Base-by-base conservation (phyloP, 768 basidiomycete genomes). In the Coprinopsis sp. region DNA sequence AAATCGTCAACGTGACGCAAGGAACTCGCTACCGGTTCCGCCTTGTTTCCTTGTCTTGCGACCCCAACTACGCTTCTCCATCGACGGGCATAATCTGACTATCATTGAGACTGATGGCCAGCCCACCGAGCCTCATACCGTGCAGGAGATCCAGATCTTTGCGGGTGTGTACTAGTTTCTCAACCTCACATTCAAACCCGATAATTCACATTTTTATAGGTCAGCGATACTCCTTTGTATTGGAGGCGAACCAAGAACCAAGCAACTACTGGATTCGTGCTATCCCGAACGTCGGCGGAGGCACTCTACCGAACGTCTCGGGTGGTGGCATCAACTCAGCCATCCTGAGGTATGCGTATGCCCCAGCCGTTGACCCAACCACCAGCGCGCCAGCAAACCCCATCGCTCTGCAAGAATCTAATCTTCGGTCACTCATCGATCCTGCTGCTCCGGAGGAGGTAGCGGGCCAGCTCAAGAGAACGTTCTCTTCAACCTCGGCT, bases 11-110 rank as follows among this genome's bases (percentile, higher is more conserved):
- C 27, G 76, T 82, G 19, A 31, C 55, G 4, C 47, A 40, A 0
- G 0, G 66, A 68, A 12, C 58, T 31, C 66, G 77, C 4, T 82
- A 81, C 52, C 72, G 81, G n/a, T 75, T 82, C 62, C 72, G 81
- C 3, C 30, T 84, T 2, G 50, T 82, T 24, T 63, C 68, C 8
- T 67, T 73, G 8, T 75, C 79, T 16, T 82, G 82, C 55, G 67
- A 72, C 42, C 67, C 73, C 2, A 61, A 65, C 50, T 74, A 61
- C 47, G 30, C 45, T 76, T 79, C 52, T 72, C 74, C 4, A 72
- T 75, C 28, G 68, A 71, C 44, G 61, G 62, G 1, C 76, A 78
- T 42, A 57, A 37, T 4, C 45, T 68, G 50, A 68, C 67, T 4
- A 64, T 63, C 36, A 76, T 75, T 41, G 73, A 72, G 55, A 69